Conservation (phyloP, 345 rosid genomes). For the Draba incana region DNA sequence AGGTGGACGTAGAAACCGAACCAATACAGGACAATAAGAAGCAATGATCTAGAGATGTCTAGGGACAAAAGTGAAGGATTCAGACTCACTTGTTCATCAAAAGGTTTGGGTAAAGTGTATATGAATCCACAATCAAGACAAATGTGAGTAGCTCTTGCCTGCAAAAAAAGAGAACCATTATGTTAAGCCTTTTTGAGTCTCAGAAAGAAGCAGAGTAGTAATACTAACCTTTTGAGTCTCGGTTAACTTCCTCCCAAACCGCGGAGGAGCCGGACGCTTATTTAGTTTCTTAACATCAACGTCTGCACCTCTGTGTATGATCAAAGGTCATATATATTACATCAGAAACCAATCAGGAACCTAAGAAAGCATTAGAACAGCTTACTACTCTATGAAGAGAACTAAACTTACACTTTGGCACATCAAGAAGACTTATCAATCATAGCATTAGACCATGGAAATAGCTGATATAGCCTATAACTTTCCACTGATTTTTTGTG, state of each 20-base stretch:
- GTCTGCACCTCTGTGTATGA: conserved; percentile 67
- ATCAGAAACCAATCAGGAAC: conserved; percentile 21
- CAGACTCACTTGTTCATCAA: conserved; percentile 74
- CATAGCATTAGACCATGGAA: neutral
- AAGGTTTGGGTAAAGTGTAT: conserved; percentile 73
- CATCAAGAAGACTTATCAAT: neutral
- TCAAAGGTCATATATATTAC: conserved; percentile 7
- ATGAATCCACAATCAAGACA: conserved; percentile 96
- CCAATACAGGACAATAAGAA: neutral
- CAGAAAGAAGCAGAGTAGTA: neutral
- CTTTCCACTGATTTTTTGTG: neutral
- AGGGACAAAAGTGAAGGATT: conserved; percentile 12
- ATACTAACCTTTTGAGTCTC: conserved; percentile 83
- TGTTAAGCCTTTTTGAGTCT: neutral
- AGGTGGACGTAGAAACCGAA: neutral
- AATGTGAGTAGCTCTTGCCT: conserved; percentile 93
- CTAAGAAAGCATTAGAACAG: neutral
- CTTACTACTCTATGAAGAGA: neutral
- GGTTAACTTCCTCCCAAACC: conserved; percentile 89
- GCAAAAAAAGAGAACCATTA: conserved; percentile 42
- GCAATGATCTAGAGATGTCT: conserved; percentile 2
- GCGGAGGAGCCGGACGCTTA: conserved; percentile 97
- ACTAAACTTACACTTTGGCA: conserved; percentile 6
- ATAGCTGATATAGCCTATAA: neutral
- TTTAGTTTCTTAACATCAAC: conserved; percentile 86